These are phyloP conservation scores for Zymoseptoria brevis DNA, from an alignment of 2,329 filamentous ascomycete species.

Conservation along the genomic window DNA sequence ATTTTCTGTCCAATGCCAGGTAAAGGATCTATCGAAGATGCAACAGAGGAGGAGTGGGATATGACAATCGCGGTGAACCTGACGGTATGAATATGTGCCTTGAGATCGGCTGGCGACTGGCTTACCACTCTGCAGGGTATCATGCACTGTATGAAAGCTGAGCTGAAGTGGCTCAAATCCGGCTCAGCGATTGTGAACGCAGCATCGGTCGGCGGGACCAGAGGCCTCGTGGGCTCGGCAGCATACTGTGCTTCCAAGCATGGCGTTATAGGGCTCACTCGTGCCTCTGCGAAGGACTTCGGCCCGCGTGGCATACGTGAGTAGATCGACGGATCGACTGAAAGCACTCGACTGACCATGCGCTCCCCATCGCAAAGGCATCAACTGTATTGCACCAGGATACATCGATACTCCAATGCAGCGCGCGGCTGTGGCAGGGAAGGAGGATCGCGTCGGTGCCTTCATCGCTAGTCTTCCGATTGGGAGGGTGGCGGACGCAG, in stretches of 20 bases:
- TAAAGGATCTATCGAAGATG: slow-evolving; percentile 8
- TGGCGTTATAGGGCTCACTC: slow-evolving; percentile 19
- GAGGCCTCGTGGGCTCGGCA: slow-evolving; percentile 5
- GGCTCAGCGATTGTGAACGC: slow-evolving; percentile 52
- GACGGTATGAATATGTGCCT: not conserved
- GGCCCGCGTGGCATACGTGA: slow-evolving; percentile 13
- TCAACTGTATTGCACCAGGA: slow-evolving; percentile 20
- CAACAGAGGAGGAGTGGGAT: slow-evolving; percentile 26
- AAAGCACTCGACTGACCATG: not conserved
- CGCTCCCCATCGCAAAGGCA: not conserved
- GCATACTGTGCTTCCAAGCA: slow-evolving; percentile 17
- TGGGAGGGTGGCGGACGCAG: slow-evolving; percentile 14
- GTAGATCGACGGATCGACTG: not conserved
- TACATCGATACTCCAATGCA: slow-evolving; percentile 32
- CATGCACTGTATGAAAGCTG: slow-evolving; percentile 41
- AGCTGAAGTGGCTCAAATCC: slow-evolving; percentile 37
- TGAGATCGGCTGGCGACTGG: not conserved
- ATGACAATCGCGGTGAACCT: slow-evolving; percentile 22
- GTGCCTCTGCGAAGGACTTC: slow-evolving; percentile 14
- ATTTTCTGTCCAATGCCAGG: slow-evolving; percentile 14
- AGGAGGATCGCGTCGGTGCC: not conserved
- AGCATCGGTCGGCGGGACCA: slow-evolving; percentile 35
- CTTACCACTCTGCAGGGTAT: slow-evolving; percentile 28
- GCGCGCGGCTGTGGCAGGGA: slow-evolving; percentile 1
- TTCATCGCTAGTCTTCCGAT: slow-evolving; percentile 8